A percentile compares a stretch with the other conserved stretches of the same genome.
These are phyloP conservation scores for Apostasia shenzhenica DNA, from an alignment of 106 monocot species.

Conservation along the genomic window DNA sequence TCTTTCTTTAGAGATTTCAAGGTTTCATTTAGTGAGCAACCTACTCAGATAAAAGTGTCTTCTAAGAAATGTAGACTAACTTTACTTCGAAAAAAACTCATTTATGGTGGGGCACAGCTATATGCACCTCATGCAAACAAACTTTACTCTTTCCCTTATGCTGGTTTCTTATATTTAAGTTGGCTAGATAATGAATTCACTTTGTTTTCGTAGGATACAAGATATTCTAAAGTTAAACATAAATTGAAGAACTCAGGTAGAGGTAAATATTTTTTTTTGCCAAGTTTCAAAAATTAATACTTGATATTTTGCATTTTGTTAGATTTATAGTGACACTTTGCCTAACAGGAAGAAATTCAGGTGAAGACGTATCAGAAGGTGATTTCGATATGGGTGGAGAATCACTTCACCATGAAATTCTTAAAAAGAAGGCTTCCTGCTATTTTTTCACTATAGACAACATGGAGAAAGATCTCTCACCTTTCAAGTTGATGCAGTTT, in stretches of 20 bases:
- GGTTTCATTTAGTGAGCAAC: no score
- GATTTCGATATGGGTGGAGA: conserved; percentile 10
- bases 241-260: not conserved
- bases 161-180: no score
- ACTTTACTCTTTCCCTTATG: no score
- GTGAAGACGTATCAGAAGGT: not conserved
- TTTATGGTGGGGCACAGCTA: no score
- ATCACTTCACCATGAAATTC: not conserved
- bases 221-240: not conserved
- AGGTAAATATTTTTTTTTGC: not conserved
- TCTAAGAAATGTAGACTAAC: no score
- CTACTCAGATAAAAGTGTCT: no score
- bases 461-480: conserved; percentile 22
- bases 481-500: conserved; percentile 15
- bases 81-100: no score
- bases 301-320: not conserved
- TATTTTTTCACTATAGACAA: conserved; percentile 21
- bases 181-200: not conserved
- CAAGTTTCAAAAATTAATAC: no score
- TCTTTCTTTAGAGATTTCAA: no score
- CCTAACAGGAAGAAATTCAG: not conserved
- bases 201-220: not conserved
- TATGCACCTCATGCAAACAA: no score
- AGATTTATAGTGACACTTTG: not conserved
- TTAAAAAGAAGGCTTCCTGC: not conserved